phyloP scores from a whole-genome alignment of 345 rosid genomes.

The Arabidopsis suecica region DNA sequence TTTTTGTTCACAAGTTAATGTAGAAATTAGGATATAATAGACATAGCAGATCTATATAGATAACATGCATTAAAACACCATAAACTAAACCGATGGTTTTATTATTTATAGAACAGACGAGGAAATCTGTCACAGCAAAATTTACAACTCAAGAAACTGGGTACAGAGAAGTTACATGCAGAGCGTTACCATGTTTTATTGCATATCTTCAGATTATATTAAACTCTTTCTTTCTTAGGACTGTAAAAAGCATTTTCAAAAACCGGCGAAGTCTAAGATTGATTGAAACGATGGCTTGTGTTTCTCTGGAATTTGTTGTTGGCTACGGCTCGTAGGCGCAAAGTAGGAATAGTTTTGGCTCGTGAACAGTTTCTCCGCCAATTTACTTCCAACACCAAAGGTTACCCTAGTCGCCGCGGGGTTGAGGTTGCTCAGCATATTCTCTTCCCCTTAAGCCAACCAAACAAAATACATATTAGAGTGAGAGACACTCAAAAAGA shows the following conservation, averaged over 20 bases:
- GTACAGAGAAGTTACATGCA: constrained; percentile 1
- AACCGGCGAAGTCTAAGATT: constrained; percentile 35
- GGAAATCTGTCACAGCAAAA: too few relatives aligned
- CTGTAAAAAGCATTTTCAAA: constrained; percentile 16
- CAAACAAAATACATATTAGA: background rate
- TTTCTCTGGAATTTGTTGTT: constrained; percentile 17
- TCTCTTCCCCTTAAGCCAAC: constrained; percentile 38
- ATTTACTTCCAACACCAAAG: constrained; percentile 28
- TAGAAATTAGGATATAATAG: too few relatives aligned
- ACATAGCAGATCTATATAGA: too few relatives aligned
- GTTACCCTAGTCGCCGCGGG: constrained; percentile 32
- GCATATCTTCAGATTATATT: background rate
- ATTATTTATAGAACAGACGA: too few relatives aligned
- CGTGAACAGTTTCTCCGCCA: constrained; percentile 38
- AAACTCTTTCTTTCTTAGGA: background rate
- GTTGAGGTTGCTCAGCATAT: constrained; percentile 32
- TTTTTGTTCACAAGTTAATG: background rate
- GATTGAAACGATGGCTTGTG: constrained; percentile 34
- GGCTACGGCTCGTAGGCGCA: constrained; percentile 30
- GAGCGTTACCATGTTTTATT: constrained; percentile 1
- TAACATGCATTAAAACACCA: too few relatives aligned
- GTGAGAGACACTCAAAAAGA: background rate
- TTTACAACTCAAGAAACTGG: constrained; percentile 32
- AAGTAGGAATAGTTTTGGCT: constrained; percentile 43
- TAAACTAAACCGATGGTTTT: too few relatives aligned